Percentiles rank a stretch among this genome's conserved stretches.
Conservation (phyloP, 345 rosid genomes). For the Sisymbrium altissimum region DNA sequence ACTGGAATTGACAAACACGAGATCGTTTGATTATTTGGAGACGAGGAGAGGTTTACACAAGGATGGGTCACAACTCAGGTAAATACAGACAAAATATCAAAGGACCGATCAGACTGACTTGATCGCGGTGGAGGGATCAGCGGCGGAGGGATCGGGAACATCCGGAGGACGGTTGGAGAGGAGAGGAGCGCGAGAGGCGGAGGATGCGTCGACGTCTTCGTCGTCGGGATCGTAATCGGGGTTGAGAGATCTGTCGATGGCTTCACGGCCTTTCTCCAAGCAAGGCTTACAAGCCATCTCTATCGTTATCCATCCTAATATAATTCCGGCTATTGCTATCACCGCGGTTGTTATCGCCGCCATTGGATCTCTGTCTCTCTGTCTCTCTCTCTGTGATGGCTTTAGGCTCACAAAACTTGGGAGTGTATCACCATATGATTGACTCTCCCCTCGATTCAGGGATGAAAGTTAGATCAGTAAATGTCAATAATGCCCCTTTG, state of each 20-base stretch:
- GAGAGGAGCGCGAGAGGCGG: constrained; percentile 45
- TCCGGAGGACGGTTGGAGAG: constrained; percentile 20
- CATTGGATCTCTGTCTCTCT: constrained; percentile 27
- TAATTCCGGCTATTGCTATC: constrained; percentile 64
- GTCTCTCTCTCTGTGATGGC: not conserved
- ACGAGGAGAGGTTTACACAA: not conserved
- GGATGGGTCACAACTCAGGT: not conserved
- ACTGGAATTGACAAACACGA: not conserved
- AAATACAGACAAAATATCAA: not conserved
- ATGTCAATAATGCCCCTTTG: constrained; percentile 9
- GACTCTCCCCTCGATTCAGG: constrained; percentile 2
- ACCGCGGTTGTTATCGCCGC: constrained; percentile 68
- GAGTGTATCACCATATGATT: not conserved
- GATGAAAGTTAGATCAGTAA: not conserved
- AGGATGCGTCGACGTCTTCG: constrained; percentile 22
- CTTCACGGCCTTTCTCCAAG: constrained; percentile 66
- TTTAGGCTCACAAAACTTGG: constrained; percentile 5
- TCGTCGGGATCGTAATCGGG: constrained; percentile 85
- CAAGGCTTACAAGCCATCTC: constrained; percentile 90
- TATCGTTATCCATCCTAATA: constrained; percentile 73
- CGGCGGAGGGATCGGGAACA: constrained; percentile 2
- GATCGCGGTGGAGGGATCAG: constrained; percentile 28
- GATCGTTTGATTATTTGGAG: too few species aligned
- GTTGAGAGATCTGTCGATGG: constrained; percentile 72
- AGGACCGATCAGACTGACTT: constrained; percentile 36